phyloP scores from a whole-genome alignment of 345 rosid species.

The Gossypium turneri region DNA sequence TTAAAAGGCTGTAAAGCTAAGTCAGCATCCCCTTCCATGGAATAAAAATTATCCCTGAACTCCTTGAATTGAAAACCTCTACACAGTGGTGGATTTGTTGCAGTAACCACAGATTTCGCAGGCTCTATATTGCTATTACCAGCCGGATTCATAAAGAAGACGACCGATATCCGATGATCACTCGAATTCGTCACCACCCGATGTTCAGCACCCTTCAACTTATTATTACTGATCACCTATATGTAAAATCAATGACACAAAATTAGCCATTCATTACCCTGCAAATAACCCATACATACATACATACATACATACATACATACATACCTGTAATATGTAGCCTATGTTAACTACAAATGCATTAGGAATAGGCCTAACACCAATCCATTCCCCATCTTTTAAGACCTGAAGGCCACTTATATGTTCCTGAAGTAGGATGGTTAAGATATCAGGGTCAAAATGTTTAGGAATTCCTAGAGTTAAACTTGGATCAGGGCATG shows the following conservation, averaged over 20 bases:
- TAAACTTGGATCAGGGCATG: constrained; percentile 38
- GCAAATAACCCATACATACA: not conserved
- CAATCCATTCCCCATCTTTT: constrained; percentile 31
- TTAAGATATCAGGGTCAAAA: constrained; percentile 22
- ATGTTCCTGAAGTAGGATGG: constrained; percentile 30
- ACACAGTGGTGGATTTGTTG: constrained; percentile 12
- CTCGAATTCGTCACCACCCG: constrained; percentile 29
- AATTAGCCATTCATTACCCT: no score
- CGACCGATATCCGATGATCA: constrained; percentile 19
- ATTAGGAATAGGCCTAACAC: constrained; percentile 26
- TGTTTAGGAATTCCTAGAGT: constrained; percentile 29
- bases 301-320: not conserved
- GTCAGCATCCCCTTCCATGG: not conserved
- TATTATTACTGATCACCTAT: constrained; percentile 27
- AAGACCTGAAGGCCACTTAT: constrained; percentile 31
- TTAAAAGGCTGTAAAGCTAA: constrained; percentile 14
- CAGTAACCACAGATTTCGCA: constrained; percentile 12
- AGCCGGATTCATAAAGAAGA: constrained; percentile 9
- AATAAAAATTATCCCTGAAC: not conserved
- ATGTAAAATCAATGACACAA: not conserved
- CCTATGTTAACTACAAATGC: constrained; percentile 34
- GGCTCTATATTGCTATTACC: constrained; percentile 6
- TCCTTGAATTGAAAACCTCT: constrained; percentile 15
- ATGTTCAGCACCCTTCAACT: constrained; percentile 30
- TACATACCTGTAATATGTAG: constrained; percentile 18